Percentiles rank a stretch among this genome's conserved stretches.
phyloP scores from a whole-genome alignment of 192 early-diverging fungal genomes.

The Radiomyces spectabilis region DNA sequence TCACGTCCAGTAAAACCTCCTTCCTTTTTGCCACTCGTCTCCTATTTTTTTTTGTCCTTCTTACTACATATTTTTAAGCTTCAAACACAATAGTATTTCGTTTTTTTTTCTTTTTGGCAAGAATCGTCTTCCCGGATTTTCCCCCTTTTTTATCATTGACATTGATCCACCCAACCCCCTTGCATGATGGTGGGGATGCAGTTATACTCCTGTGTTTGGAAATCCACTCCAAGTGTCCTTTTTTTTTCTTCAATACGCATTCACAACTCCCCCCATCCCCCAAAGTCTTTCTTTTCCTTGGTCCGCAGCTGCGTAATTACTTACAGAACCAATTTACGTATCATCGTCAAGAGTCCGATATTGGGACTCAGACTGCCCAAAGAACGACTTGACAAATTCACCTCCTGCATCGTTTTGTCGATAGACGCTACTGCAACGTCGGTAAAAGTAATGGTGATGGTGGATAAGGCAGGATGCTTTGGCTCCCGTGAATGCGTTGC shows the following conservation, averaged over 20 bases:
- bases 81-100: too few species aligned
- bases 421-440: neutral
- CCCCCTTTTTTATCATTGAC: neutral
- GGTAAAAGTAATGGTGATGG: neutral
- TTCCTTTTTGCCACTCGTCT: neutral
- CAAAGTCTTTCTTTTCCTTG: neutral
- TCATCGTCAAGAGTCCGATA: neutral
- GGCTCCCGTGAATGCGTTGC: neutral
- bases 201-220: neutral
- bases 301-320: neutral
- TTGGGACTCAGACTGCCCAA: neutral
- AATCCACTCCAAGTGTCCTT: too few species aligned
- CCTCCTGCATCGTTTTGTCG: neutral
- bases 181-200: neutral
- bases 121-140: neutral
- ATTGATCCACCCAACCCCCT: neutral
- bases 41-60: neutral
- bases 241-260: too few species aligned
- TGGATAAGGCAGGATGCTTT: neutral
- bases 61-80: neutral
- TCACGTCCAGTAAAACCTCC: neutral
- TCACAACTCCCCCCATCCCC: neutral
- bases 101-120: neutral
- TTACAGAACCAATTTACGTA: constrained; percentile 1
- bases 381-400: neutral